Evolutionary conservation across 2,329 filamentous ascomycete genomes (phyloP), one percentile per base, ranked within the genome.

Genomic region (Colletotrichum endophyticum): DNA sequence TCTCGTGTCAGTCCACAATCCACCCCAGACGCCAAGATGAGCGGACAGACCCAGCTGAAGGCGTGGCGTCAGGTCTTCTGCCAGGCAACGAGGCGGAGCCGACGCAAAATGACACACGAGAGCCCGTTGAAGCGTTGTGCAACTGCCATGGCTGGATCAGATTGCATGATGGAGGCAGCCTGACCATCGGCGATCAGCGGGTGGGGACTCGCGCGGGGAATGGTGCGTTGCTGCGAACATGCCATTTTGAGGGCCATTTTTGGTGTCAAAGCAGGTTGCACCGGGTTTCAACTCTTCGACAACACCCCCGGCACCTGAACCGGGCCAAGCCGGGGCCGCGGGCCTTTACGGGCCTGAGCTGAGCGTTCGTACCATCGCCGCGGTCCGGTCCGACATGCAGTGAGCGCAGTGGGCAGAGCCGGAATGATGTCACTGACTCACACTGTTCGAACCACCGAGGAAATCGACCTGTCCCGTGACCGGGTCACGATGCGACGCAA

Each of bases 361-460:
- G 67, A 69, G 57, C 57, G 27, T n/a, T 63, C 59, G 30, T 63
- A 34, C 28, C 19, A 59, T 69, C 53, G 66, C 22, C 53, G 68
- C 68, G 68, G 68, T 70, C 68, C 68, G 68, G 57, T 70, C 68
- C 68, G 68, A 63, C 34, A 22, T 53, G 44, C 44, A 53, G n/a
- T 53, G 44, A 15, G 11, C 25, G 22, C 19, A 15, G 39, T 32
- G 36, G 39, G 12, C n/a, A 68, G 49, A 68, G 44, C 19, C 22
- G 34, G 57, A 22, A 63, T 63, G 68, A 70, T 70, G 68, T 70
- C 68, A 70, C 57, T 61, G 68, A 70, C 57, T 53, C 68, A 53
- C n/a, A 34, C 27, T 70, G 16, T 70, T 63, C 68, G 36, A 63
- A 70, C 28, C 57, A 62, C 36, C 27, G 22, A 27, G 28, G 28